Conservation (phyloP, 2,329 filamentous ascomycete genomes). For the Penicillium italicum region DNA sequence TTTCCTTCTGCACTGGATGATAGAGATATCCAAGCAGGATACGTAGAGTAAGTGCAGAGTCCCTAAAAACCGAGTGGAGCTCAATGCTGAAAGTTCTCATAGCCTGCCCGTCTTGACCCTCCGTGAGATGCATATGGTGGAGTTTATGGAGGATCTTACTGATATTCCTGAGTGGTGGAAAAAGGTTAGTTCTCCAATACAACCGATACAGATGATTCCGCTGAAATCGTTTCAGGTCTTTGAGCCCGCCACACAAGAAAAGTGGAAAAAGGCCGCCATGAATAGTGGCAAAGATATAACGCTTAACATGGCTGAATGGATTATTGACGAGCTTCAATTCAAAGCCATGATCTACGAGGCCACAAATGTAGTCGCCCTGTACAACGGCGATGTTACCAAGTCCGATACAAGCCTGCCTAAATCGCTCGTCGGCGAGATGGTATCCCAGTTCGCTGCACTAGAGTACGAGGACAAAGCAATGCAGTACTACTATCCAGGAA, state of each 20-base stretch:
- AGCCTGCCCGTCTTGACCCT: constrained; percentile 32
- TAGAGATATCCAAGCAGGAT: constrained; percentile 29
- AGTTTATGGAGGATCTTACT: constrained; percentile 40
- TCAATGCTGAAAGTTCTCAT: background rate
- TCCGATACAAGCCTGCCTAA: constrained; percentile 48
- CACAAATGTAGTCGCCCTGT: constrained; percentile 42
- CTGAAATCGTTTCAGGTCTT: constrained; percentile 24
- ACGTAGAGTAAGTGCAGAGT: constrained; percentile 24
- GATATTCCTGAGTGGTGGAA: constrained; percentile 41
- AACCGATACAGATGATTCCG: background rate
- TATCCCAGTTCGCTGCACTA: constrained; percentile 44
- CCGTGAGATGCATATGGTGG: constrained; percentile 40
- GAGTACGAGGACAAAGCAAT: constrained; percentile 49
- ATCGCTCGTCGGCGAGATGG: constrained; percentile 43
- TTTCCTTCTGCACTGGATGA: constrained; percentile 36
- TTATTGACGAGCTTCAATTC: constrained; percentile 49
- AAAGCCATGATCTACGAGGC: constrained; percentile 49
- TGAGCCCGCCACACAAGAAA: constrained; percentile 28
- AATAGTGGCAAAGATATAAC: constrained; percentile 29
- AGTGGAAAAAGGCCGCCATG: constrained; percentile 32
- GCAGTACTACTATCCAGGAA: constrained; percentile 61
- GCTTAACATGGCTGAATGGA: constrained; percentile 36
- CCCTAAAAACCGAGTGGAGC: background rate
- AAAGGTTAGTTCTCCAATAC: constrained; percentile 25
- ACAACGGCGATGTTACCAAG: constrained; percentile 53